A percentile compares a stretch with the other conserved stretches of the same genome.
phyloP scores from a whole-genome alignment of 2,329 filamentous ascomycete species.

The Tolypocladium endophyticum region DNA sequence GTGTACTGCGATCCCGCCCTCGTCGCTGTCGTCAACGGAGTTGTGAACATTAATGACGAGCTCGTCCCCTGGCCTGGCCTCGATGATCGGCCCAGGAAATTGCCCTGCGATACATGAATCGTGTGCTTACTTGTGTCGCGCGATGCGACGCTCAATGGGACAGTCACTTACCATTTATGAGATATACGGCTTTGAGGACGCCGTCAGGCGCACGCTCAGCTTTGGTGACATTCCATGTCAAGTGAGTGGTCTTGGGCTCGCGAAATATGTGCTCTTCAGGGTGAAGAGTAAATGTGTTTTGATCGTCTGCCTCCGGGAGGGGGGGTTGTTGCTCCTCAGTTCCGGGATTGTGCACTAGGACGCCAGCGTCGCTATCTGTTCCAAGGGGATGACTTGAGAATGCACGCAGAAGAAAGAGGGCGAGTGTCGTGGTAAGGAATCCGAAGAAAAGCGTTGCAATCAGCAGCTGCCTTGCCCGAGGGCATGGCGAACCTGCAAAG shows the following conservation, averaged over 20 bases:
- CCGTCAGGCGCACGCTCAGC: conserved; percentile 33
- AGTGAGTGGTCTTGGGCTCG: conserved; percentile 17
- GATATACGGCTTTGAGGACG: conserved; percentile 35
- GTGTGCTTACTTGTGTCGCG: too few species aligned
- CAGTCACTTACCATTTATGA: conserved; percentile 31
- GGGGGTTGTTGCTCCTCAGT: not conserved
- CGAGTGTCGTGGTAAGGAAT: not conserved
- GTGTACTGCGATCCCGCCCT: conserved; percentile 42
- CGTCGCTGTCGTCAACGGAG: conserved; percentile 12
- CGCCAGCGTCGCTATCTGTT: not conserved
- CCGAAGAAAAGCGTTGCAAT: not conserved
- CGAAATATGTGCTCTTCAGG: conserved; percentile 31
- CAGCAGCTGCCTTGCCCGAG: not conserved
- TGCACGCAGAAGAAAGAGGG: not conserved
- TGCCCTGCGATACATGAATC: conserved; percentile 13
- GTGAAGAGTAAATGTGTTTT: conserved; percentile 17
- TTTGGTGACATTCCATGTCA: conserved; percentile 28
- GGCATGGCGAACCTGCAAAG: not conserved
- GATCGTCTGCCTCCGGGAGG: not conserved
- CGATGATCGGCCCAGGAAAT: conserved; percentile 31
- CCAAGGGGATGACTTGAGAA: not conserved
- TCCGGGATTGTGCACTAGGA: not conserved
- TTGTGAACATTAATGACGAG: conserved; percentile 30
- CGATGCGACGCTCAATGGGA: not conserved
- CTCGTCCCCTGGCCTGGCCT: conserved; percentile 32